phyloP scores from a whole-genome alignment of 2,329 filamentous ascomycete species.

The Chrysoporthe deuterocubensis region DNA sequence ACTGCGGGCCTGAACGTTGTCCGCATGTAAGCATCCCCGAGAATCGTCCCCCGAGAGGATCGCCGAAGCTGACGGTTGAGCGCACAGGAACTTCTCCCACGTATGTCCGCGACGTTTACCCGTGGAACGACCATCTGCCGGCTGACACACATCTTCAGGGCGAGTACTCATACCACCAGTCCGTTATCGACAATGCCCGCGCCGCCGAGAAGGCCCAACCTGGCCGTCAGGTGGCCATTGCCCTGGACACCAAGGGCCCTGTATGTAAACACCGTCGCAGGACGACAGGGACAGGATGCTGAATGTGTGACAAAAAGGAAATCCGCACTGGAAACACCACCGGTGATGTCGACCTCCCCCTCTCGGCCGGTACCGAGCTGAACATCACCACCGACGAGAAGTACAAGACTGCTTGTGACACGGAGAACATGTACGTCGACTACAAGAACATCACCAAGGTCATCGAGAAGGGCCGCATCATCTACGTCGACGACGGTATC shows the following conservation, averaged over 20 bases:
- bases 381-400: constrained; percentile 97
- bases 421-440: constrained; percentile 97
- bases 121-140: background rate
- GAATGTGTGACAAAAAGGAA: constrained; percentile 22
- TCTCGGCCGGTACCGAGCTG: constrained; percentile 80
- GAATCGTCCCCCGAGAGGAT: background rate
- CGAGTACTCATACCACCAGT: constrained; percentile 93
- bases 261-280: constrained; percentile 32
- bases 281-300: background rate
- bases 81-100: constrained; percentile 29
- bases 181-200: constrained; percentile 94
- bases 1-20: constrained; percentile 93
- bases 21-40: constrained; percentile 75
- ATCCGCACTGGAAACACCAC: constrained; percentile 63
- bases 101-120: constrained; percentile 22
- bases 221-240: constrained; percentile 92
- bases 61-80: constrained; percentile 10
- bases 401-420: constrained; percentile 82
- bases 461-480: constrained; percentile 85
- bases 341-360: constrained; percentile 75
- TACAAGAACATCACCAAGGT: constrained; percentile 99
- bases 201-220: constrained; percentile 77
- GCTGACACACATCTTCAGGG: constrained; percentile 52
- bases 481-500: constrained; percentile 98
- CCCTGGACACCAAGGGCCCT: constrained; percentile 74